These are phyloP conservation scores for Linum trigynum DNA, from an alignment of 345 rosid species.

Conservation along the genomic window DNA sequence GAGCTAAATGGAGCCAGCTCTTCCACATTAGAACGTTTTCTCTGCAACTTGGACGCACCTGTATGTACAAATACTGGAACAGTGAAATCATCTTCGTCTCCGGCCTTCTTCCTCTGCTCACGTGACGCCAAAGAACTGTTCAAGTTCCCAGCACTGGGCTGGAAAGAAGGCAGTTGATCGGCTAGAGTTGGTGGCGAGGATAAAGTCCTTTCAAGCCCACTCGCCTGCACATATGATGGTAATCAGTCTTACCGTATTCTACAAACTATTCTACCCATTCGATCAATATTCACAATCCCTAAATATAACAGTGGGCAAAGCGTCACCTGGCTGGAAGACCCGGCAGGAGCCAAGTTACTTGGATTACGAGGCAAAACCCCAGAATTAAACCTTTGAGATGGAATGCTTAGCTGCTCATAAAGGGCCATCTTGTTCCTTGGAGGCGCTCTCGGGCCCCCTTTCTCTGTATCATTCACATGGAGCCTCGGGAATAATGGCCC, in stretches of 20 bases:
- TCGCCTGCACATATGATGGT: constrained; percentile 28
- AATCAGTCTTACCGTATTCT: neutral
- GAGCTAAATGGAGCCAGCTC: constrained; percentile 15
- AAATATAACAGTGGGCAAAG: neutral
- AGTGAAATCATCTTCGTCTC: constrained; percentile 65
- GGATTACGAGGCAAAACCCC: constrained; percentile 30
- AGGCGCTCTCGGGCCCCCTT: constrained; percentile 96
- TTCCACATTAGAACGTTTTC: constrained; percentile 25
- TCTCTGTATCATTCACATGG: constrained; percentile 81
- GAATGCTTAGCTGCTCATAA: constrained; percentile 80
- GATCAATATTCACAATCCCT: too few species aligned
- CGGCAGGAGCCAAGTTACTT: constrained; percentile 33
- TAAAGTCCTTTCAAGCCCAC: constrained; percentile 33
- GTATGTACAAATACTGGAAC: constrained; percentile 61
- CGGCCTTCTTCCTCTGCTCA: constrained; percentile 35
- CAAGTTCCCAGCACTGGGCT: constrained; percentile 25
- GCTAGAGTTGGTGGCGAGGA: constrained; percentile 23
- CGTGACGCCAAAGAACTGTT: constrained; percentile 21
- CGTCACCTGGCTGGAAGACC: constrained; percentile 54
- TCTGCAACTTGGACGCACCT: constrained; percentile 19
- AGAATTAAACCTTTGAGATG: constrained; percentile 63
- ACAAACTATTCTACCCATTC: neutral
- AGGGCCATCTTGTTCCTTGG: constrained; percentile 99
- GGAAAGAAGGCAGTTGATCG: constrained; percentile 29
- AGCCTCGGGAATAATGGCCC: constrained; percentile 90